phyloP scores from a whole-genome alignment of 1,284 basidiomycete species.

The Cryptococcus sp. region DNA sequence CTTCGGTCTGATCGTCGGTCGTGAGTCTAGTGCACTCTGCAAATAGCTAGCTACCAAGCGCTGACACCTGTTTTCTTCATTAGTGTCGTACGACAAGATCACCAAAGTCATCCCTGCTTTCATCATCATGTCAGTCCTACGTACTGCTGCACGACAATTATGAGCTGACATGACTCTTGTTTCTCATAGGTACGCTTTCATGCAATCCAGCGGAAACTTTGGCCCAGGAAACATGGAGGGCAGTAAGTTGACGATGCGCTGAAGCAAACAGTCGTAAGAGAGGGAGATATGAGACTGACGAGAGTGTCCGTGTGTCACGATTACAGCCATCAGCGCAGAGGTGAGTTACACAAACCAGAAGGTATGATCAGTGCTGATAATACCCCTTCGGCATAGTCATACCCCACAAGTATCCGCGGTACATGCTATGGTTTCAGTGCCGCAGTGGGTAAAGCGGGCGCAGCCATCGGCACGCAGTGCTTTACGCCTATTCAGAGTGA shows the following conservation, averaged over 20 bases:
- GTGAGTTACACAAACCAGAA: constrained; percentile 52
- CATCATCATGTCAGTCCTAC: constrained; percentile 20
- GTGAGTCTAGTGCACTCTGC: constrained; percentile 27
- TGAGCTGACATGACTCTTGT: background rate
- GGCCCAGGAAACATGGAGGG: constrained; percentile 74
- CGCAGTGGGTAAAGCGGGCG: constrained; percentile 72
- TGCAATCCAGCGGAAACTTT: constrained; percentile 61
- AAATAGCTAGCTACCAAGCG: background rate
- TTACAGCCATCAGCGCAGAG: constrained; percentile 56
- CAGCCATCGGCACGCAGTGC: constrained; percentile 72
- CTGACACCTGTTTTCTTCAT: background rate
- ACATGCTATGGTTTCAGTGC: constrained; percentile 67
- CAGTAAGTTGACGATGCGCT: constrained; percentile 13
- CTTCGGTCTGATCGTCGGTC: constrained; percentile 69
- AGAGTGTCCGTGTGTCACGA: too few species aligned
- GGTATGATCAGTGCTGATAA: background rate
- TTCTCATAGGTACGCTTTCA: background rate
- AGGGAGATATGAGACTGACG: too few species aligned
- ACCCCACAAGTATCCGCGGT: constrained; percentile 67
- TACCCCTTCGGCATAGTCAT: constrained; percentile 53
- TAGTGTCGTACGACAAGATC: constrained; percentile 63
- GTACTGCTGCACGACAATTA: constrained; percentile 16
- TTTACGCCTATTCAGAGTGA: constrained; percentile 70
- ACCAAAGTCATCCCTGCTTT: constrained; percentile 61
- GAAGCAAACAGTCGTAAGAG: too few species aligned